Evolutionary conservation across 805 yeast species (phyloP).

Genomic region (Barnettozyma populi): DNA sequence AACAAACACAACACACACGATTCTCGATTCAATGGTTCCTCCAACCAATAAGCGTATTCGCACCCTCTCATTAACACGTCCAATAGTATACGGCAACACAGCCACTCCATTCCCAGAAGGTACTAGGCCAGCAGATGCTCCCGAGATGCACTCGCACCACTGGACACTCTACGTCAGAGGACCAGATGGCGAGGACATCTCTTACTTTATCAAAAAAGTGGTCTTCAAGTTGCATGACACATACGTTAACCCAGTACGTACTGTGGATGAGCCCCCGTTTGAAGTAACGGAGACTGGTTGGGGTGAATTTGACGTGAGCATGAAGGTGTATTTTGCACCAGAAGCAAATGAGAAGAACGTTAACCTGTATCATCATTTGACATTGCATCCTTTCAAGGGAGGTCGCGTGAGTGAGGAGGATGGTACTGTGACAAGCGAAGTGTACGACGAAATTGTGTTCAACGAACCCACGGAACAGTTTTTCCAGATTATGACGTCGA

Average conservation of each 20-base stretch:
- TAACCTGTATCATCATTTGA: conserved; percentile 80
- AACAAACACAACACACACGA: neutral
- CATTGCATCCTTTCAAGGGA: conserved; percentile 74
- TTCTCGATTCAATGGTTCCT: conserved; percentile 8
- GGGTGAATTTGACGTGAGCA: conserved; percentile 96
- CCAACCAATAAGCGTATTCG: conserved; percentile 23
- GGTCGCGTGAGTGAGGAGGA: conserved; percentile 14
- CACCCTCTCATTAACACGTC: conserved; percentile 67
- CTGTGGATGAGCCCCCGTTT: conserved; percentile 86
- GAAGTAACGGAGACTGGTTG: conserved; percentile 97
- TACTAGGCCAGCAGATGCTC: conserved; percentile 54
- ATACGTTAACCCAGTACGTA: conserved; percentile 78
- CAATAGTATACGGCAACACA: conserved; percentile 75
- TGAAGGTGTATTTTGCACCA: conserved; percentile 80
- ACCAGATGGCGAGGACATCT: conserved; percentile 72
- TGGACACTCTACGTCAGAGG: conserved; percentile 93
- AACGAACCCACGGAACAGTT: conserved; percentile 92
- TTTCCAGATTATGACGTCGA: conserved; percentile 68
- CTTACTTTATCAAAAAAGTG: conserved; percentile 80
- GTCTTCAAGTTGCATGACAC: conserved; percentile 95
- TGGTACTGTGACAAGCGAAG: conserved; percentile 47
- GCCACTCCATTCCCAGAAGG: conserved; percentile 58
- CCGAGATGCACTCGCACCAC: conserved; percentile 86
- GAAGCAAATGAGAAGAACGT: conserved; percentile 86
- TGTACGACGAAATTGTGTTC: conserved; percentile 89